phyloP scores from a whole-genome alignment of 352 stramenopile species.

The Globisporangium rhizosaccharum region DNA sequence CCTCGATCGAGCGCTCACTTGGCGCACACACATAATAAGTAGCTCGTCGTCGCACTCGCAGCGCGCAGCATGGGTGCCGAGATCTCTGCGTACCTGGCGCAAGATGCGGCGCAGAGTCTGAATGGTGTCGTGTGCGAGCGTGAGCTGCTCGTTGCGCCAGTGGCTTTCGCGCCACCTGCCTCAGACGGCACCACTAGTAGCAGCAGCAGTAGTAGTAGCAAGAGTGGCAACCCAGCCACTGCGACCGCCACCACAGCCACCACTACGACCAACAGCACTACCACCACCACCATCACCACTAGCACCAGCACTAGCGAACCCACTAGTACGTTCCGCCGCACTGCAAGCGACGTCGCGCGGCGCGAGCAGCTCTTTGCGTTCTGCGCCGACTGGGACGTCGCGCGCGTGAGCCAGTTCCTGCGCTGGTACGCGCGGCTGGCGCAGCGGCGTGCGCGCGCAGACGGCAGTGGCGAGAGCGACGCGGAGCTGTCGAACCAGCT shows the following conservation, averaged over 20 bases:
- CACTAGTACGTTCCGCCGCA: conserved; percentile 17
- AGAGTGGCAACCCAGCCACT: too few relatives aligned
- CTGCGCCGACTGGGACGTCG: conserved; percentile 54
- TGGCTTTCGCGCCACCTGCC: neutral
- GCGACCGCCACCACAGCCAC: neutral
- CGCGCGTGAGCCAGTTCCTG: conserved; percentile 42
- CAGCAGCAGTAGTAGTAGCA: too few relatives aligned
- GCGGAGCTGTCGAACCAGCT: conserved; percentile 10
- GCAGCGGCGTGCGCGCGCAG: conserved; percentile 1
- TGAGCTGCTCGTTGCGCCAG: conserved; percentile 6
- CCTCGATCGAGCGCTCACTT: neutral
- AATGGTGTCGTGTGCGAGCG: conserved; percentile 39
- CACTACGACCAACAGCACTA: neutral
- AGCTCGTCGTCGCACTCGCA: neutral
- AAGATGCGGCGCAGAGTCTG: conserved; percentile 30
- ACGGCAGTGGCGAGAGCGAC: neutral
- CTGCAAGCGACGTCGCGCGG: conserved; percentile 31
- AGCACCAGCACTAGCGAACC: neutral
- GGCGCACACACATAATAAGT: neutral
- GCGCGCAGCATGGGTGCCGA: conserved; percentile 30
- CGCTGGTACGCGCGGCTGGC: conserved; percentile 52
- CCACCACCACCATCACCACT: neutral
- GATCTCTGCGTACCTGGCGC: conserved; percentile 34
- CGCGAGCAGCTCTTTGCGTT: conserved; percentile 51
- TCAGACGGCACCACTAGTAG: neutral